phyloP scores from a whole-genome alignment of 257 asterid genomes.

The Buddleja alternifolia region DNA sequence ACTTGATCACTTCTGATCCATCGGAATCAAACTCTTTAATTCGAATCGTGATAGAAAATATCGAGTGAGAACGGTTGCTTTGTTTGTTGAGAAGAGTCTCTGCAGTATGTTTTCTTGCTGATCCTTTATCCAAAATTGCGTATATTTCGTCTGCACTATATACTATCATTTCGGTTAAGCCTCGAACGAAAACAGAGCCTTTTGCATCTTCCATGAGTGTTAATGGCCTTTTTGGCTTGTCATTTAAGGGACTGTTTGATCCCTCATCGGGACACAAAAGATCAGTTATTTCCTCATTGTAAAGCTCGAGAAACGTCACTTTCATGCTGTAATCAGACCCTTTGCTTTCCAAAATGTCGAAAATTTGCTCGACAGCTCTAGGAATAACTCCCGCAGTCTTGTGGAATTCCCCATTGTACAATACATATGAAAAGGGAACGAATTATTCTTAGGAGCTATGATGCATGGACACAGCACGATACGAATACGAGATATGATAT shows the following conservation, averaged over 20 bases:
- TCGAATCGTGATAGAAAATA: slow-evolving; percentile 54
- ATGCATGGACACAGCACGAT: too few relatives aligned
- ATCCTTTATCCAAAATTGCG: slow-evolving; percentile 51
- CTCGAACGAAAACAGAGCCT: slow-evolving; percentile 58
- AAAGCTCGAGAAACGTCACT: slow-evolving; percentile 60
- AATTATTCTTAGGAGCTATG: too few relatives aligned
- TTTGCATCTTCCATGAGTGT: slow-evolving; percentile 62
- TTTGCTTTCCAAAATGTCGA: slow-evolving; percentile 45
- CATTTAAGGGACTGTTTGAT: slow-evolving; percentile 27
- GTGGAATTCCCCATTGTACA: slow-evolving; percentile 45
- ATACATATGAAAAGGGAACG: not conserved
- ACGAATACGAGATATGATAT: too few relatives aligned
- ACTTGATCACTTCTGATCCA: slow-evolving; percentile 54
- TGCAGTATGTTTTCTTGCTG: slow-evolving; percentile 49
- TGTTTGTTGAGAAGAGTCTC: slow-evolving; percentile 59
- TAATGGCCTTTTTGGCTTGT: slow-evolving; percentile 43
- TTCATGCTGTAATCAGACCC: slow-evolving; percentile 54
- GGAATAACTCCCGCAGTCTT: slow-evolving; percentile 59
- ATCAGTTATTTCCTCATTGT: slow-evolving; percentile 72
- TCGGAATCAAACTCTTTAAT: slow-evolving; percentile 43
- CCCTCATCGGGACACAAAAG: slow-evolving; percentile 49
- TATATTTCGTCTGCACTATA: slow-evolving; percentile 48
- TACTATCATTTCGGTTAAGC: slow-evolving; percentile 57
- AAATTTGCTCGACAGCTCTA: slow-evolving; percentile 56
- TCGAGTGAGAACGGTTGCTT: slow-evolving; percentile 67